These are phyloP conservation scores for Akanthomyces dipterigenus DNA, from an alignment of 2,329 filamentous ascomycete genomes.

Conservation along the genomic window DNA sequence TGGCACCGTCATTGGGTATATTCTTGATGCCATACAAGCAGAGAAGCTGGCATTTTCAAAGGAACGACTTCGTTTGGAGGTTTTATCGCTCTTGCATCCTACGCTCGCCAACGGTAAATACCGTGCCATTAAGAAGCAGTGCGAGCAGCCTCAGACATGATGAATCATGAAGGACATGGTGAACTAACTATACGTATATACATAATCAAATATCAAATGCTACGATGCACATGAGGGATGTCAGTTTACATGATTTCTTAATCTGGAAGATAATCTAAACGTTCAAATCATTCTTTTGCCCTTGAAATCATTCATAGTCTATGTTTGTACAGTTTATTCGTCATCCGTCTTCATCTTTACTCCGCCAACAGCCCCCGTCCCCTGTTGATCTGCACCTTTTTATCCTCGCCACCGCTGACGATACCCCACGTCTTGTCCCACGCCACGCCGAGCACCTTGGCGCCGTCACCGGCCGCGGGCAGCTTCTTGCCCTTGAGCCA, in stretches of 20 bases:
- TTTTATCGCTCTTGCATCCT: constrained; percentile 32
- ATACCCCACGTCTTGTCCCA: constrained; percentile 88
- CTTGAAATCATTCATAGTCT: not conserved
- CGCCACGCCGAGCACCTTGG: constrained; percentile 81
- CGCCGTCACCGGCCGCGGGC: constrained; percentile 67
- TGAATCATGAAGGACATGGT: not conserved
- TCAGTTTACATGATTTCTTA: not conserved
- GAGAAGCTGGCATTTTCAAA: constrained; percentile 46
- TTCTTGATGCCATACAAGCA: constrained; percentile 46
- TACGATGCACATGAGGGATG: not conserved
- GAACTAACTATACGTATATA: not conserved
- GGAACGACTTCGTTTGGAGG: constrained; percentile 36
- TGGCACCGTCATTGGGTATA: constrained; percentile 51
- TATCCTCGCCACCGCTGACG: constrained; percentile 88
- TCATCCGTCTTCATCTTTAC: constrained; percentile 16
- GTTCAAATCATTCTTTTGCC: not conserved
- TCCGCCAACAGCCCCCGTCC: constrained; percentile 45
- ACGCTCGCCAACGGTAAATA: constrained; percentile 19
- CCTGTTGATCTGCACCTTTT: constrained; percentile 85
- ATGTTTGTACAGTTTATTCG: constrained; percentile 3
- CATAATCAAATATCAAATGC: not conserved
- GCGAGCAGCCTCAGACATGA: constrained; percentile 3
- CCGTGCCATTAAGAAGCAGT: constrained; percentile 21
- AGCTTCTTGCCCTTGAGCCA: constrained; percentile 59
- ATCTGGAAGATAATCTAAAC: not conserved